phyloP scores from a whole-genome alignment of 495 filamentous ascomycete species.

The Physcia stellaris region DNA sequence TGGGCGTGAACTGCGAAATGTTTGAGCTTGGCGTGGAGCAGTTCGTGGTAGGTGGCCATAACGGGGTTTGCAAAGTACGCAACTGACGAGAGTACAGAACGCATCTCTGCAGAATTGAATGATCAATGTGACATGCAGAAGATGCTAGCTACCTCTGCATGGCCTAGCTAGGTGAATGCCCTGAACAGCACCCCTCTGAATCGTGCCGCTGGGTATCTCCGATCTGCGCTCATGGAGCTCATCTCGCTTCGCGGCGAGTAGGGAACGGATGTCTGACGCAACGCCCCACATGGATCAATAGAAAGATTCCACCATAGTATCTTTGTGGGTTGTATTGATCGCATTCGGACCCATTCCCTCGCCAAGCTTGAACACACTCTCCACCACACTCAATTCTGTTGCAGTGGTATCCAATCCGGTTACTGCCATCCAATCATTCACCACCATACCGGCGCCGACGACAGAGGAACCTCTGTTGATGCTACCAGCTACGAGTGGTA shows the following conservation, averaged over 20 bases:
- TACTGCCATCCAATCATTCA: constrained; percentile 99
- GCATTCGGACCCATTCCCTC: constrained; percentile 66
- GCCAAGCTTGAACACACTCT: constrained; percentile 85
- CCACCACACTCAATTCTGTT: constrained; percentile 88
- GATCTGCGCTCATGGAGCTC: too few species aligned
- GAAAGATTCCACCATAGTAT: constrained; percentile 96
- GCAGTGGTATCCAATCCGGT: constrained; percentile 92
- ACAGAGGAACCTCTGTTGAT: constrained; percentile 86
- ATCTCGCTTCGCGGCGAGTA: too few species aligned
- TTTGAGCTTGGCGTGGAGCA: constrained; percentile 87
- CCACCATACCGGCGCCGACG: constrained; percentile 96
- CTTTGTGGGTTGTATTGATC: constrained; percentile 75
- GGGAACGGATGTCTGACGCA: too few species aligned
- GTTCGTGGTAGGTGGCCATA: constrained; percentile 44
- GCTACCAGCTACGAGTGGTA: constrained; percentile 85
- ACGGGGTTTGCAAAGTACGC: not conserved
- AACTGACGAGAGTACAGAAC: constrained; percentile 8
- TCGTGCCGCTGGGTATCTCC: too few species aligned
- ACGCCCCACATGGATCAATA: constrained; percentile 50
- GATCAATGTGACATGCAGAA: too few species aligned
- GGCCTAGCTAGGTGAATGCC: too few species aligned
- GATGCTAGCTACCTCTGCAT: too few species aligned
- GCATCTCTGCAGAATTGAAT: constrained; percentile 15
- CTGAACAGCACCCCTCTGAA: too few species aligned
- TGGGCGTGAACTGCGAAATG: constrained; percentile 84